Evolutionary conservation across 305 asterid genomes (phyloP), one percentile per base, ranked within the genome.

Genomic region (Fraxinus latifolia): DNA sequence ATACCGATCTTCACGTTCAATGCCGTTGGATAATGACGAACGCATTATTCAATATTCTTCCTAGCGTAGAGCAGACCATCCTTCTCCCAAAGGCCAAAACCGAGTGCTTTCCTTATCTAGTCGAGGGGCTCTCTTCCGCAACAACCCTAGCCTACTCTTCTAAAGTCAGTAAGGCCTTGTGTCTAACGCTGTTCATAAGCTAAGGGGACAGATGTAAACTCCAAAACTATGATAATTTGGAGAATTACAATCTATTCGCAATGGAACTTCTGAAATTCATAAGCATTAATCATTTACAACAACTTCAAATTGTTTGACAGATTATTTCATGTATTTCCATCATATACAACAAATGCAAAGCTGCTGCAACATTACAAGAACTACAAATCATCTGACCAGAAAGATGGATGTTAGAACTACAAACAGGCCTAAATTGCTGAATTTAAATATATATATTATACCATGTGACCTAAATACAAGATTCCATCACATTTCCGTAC

Each of bases 341-440:
- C 92, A 84, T 87, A 90, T 93, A 92, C 98, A 93, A 92, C 94
- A 90, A 91, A 89, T 78, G 88, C 90, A 88, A 87, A 77, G 86
- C 91, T 85, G 87, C 93, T 84, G 89, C 90, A 84, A 88, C 82
- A 89, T 84, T 87, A 90, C 91, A 90, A 65, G 84, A 86, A 87
- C 92, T 87, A 91, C 73, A 81, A 83, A 55, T 80, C 88, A 84
- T 82, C 88, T 81, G 74, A 83, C 83, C 82, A 81, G 87, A 90
- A 68, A 82, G 84, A 75, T 76, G 80, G 80, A 81, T 62, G 36
- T 65, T 65, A 81, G 79, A 83, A 79, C 88, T 84, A 84, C 80
- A 83, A 76, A 85, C 91, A 82, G 84, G 85, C 73, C 94, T 88
- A 88, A 72, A 82, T 84, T 81, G 78, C 87, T 78, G 86, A 89